A percentile compares a stretch with the other conserved stretches of the same genome.
Evolutionary conservation across 2,329 filamentous ascomycete genomes (phyloP).

Genomic region (Calonectria pseudoreteaudii): DNA sequence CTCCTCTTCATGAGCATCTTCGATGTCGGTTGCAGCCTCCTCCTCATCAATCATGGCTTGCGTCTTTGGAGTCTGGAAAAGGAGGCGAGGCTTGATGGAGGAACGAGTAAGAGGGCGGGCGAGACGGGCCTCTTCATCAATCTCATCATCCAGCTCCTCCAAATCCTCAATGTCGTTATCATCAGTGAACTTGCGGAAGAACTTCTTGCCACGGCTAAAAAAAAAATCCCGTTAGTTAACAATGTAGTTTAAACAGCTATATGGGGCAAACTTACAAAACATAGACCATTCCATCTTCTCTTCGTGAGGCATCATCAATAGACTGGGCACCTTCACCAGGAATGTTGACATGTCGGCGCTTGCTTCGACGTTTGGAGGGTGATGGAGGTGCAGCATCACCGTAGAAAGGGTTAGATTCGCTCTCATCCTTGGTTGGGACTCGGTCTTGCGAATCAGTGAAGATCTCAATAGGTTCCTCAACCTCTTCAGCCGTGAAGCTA

Average conservation of each 20-base stretch:
- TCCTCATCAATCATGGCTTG: constrained; percentile 64
- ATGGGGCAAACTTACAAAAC: constrained; percentile 74
- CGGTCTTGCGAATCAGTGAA: constrained; percentile 86
- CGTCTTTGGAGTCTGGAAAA: constrained; percentile 70
- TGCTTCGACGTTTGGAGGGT: constrained; percentile 63
- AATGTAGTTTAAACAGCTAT: not conserved
- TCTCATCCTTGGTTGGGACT: constrained; percentile 75
- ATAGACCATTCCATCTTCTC: constrained; percentile 80
- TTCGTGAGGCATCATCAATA: constrained; percentile 72
- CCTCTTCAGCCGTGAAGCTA: constrained; percentile 69
- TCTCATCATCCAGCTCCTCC: constrained; percentile 50
- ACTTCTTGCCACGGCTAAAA: constrained; percentile 79
- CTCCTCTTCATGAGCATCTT: constrained; percentile 54
- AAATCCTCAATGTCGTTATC: constrained; percentile 50
- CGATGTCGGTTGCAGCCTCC: constrained; percentile 70
- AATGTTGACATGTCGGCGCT: constrained; percentile 65
- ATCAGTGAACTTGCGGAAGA: constrained; percentile 76
- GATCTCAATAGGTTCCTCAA: constrained; percentile 73
- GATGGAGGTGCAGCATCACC: constrained; percentile 56
- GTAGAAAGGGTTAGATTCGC: constrained; percentile 79
- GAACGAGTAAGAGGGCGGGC: constrained; percentile 70
- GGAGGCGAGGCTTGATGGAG: constrained; percentile 77
- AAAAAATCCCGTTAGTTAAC: constrained; percentile 41
- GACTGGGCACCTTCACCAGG: constrained; percentile 68
- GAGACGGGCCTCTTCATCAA: constrained; percentile 50